Conservation (phyloP, 495 filamentous ascomycete species). For the Endocarpon pusillum region DNA sequence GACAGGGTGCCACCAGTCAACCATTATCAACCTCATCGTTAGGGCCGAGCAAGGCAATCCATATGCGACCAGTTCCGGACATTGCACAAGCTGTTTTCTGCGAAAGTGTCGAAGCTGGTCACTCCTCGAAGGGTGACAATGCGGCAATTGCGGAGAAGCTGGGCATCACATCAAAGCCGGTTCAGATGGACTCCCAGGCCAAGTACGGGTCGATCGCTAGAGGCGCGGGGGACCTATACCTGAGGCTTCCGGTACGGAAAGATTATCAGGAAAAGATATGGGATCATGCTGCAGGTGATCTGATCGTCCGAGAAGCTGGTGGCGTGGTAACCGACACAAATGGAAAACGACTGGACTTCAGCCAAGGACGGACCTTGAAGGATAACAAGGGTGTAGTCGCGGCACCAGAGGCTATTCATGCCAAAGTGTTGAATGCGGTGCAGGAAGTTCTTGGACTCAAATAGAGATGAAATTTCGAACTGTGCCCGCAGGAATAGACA, state of each 20-base stretch:
- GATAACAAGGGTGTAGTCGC: conserved; percentile 89
- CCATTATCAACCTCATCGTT: conserved; percentile 45
- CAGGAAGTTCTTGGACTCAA: conserved; percentile 54
- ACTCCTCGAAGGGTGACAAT: conserved; percentile 77
- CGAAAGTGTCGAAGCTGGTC: conserved; percentile 82
- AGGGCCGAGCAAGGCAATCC: conserved; percentile 41
- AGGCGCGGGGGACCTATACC: conserved; percentile 86
- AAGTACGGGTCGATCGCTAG: conserved; percentile 96
- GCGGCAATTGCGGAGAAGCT: conserved; percentile 67
- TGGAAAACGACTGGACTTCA: conserved; percentile 69
- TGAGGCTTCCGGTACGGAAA: conserved; percentile 66
- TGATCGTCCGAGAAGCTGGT: conserved; percentile 88
- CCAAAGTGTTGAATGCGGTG: conserved; percentile 62
- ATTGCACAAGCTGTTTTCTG: conserved; percentile 75
- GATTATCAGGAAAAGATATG: conserved; percentile 98
- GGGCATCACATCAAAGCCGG: conserved; percentile 68
- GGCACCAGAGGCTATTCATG: conserved; percentile 57
- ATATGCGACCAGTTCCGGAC: conserved; percentile 59
- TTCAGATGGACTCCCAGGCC: conserved; percentile 91
- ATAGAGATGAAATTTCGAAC: no score
- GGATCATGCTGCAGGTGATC: conserved; percentile 94
- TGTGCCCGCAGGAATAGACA: no score
- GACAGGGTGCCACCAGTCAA: conserved; percentile 61
- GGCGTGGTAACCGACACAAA: conserved; percentile 77
- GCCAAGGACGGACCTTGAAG: conserved; percentile 66